Evolutionary conservation across 148 eudicot species (phyloP).

Genomic region (Selenicereus undatus): DNA sequence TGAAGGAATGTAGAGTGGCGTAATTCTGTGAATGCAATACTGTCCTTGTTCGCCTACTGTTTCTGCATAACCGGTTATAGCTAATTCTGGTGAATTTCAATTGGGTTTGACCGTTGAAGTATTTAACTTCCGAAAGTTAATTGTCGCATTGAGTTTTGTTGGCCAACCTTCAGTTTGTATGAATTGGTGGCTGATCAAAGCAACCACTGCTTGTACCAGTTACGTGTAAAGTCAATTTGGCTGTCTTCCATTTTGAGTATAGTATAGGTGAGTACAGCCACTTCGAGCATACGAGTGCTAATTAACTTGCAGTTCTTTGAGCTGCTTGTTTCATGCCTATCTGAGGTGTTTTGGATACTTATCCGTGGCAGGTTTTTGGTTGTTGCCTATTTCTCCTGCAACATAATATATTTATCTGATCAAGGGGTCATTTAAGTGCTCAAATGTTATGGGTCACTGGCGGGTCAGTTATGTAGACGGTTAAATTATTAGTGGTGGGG

Average conservation of each 20-base stretch:
- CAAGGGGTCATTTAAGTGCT: background rate
- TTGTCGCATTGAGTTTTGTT: background rate
- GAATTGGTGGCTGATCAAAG: slow-evolving; percentile 12
- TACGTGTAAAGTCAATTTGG: slow-evolving; percentile 2
- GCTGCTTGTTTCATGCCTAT: background rate
- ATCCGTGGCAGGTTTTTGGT: slow-evolving; percentile 24
- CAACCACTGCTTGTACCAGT: background rate
- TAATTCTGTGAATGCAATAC: slow-evolving; percentile 22
- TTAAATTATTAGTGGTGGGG: slow-evolving; percentile 17
- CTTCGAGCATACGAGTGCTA: background rate
- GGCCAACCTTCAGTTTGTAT: background rate
- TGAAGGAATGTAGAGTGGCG: slow-evolving; percentile 21
- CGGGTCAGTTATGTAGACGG: background rate
- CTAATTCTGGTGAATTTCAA: slow-evolving; percentile 16
- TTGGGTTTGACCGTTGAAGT: background rate
- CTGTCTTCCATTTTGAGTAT: background rate
- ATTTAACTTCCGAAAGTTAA: slow-evolving; percentile 3
- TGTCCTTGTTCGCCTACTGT: slow-evolving; percentile 4
- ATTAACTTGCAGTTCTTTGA: background rate
- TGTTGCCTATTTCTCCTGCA: slow-evolving; percentile 18
- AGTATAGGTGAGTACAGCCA: background rate
- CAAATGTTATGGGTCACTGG: background rate
- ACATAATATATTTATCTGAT: slow-evolving; percentile 3
- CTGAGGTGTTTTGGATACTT: slow-evolving; percentile 17
- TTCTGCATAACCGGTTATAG: background rate